phyloP scores from a whole-genome alignment of 805 yeast genomes.

The Lachancea waltii region DNA sequence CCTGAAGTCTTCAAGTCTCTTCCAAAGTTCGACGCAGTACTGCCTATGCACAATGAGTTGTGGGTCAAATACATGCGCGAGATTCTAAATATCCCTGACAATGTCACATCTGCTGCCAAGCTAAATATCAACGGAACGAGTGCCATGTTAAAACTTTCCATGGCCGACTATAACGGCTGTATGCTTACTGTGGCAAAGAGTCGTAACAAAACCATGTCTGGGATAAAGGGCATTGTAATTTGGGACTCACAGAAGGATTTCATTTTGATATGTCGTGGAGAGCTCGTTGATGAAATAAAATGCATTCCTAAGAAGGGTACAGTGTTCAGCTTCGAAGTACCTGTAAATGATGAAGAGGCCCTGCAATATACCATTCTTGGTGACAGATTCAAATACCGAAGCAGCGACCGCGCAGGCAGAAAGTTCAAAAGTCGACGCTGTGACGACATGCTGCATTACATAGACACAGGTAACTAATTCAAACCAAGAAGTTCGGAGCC shows the following conservation, averaged over 20 bases:
- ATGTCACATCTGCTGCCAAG: constrained; percentile 12
- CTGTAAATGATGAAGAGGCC: constrained; percentile 35
- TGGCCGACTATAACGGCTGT: constrained; percentile 83
- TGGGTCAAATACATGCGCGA: constrained; percentile 71
- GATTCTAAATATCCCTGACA: constrained; percentile 38
- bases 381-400: constrained; percentile 65
- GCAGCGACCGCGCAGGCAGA: constrained; percentile 74
- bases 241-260: constrained; percentile 79
- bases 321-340: constrained; percentile 48
- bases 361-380: constrained; percentile 67
- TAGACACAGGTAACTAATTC: constrained; percentile 8
- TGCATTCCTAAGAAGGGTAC: constrained; percentile 64
- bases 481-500: no score
- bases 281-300: constrained; percentile 55
- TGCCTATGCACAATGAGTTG: constrained; percentile 45
- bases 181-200: constrained; percentile 50
- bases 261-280: constrained; percentile 40
- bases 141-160: constrained; percentile 52
- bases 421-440: constrained; percentile 80
- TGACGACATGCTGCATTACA: constrained; percentile 42
- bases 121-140: constrained; percentile 23
- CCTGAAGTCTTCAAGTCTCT: constrained; percentile 17
- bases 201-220: constrained; percentile 50
- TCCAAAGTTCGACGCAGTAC: constrained; percentile 45
- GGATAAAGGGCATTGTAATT: constrained; percentile 65